Base-by-base conservation (phyloP, 2,329 filamentous ascomycete genomes). In the Nothomitra cinnamomea region DNA sequence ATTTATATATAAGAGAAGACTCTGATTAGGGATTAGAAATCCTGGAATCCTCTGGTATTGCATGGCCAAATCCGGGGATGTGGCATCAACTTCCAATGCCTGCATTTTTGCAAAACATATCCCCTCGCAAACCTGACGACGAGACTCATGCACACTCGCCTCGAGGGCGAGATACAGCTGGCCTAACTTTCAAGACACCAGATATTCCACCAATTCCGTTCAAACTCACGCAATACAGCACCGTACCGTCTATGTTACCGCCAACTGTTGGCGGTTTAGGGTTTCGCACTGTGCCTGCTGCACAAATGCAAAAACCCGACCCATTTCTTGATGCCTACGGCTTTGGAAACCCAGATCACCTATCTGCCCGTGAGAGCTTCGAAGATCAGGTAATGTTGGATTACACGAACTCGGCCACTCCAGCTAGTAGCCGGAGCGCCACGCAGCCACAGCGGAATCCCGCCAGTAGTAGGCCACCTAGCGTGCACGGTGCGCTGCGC, bases 21-120 rank as follows among this genome's bases (percentile, higher is more conserved):
- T 10, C 60, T 66, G 56, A 19, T 7, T 15, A 15, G 32, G 21
- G 38, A 5, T 15, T 58, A 87, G 87, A 84, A 42, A 71, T 89
- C 22, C 74, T 94, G 28, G 84, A 92, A 65, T 73, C 70, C 56
- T 80, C 79, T 1, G 76, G 76, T 2, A 87, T 94, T 61, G 85
- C 86, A 1, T 94, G 86, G 85, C 87, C 87, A 6, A 88, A 85
- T 62, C 69, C 76, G 19, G 67, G 70, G 15, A 85, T 87, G 81
- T 86, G 80, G 81, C 72, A 72, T 19, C 73, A 72, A 38, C 15
- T 62, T 65, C 56, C 65, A 65, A 55, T 66, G 66, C 45, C 45
- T 2, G 24, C 45, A 10, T 49, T 51, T 60, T 61, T 45, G 55
- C 63, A 28, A 60, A 58, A 25, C 56, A 55, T 13, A 56, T 57